phyloP scores from a whole-genome alignment of 164 flowering plant genomes.

The Cinnamomum chago region DNA sequence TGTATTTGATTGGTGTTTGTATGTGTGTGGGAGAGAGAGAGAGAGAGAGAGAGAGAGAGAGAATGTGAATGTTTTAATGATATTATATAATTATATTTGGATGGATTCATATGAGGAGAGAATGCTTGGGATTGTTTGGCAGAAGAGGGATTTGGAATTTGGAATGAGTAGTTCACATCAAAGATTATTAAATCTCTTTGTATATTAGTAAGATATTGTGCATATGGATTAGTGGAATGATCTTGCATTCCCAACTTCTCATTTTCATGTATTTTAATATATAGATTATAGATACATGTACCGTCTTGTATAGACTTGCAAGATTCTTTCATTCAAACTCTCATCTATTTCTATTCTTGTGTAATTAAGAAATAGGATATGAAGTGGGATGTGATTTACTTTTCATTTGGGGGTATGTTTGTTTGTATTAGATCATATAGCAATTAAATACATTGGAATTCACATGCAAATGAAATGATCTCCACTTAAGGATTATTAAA shows the following conservation, averaged over 20 bases:
- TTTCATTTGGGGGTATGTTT: not conserved
- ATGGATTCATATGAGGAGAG: slow-evolving; percentile 1
- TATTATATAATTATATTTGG: not conserved
- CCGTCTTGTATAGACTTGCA: not conserved
- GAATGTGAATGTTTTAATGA: slow-evolving; percentile 6
- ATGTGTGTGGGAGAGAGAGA: not conserved
- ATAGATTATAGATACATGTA: not conserved
- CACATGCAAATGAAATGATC: too few species aligned
- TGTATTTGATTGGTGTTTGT: slow-evolving; percentile 2
- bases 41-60: not conserved
- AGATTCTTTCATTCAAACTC: not conserved
- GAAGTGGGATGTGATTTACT: not conserved
- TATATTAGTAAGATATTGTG: not conserved
- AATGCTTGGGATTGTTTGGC: slow-evolving; percentile 1
- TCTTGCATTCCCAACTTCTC: not conserved
- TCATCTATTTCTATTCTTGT: not conserved
- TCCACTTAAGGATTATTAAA: too few species aligned
- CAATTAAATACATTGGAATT: not conserved
- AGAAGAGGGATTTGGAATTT: not conserved
- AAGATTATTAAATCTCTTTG: not conserved
- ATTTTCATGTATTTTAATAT: slow-evolving; percentile 1
- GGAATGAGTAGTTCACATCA: not conserved
- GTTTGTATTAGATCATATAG: too few species aligned
- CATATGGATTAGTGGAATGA: slow-evolving; percentile 3
- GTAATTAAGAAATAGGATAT: not conserved